Evolutionary conservation across 2,329 filamentous ascomycete species (phyloP), one percentile per base, ranked within the genome.

Genomic region (Hymenoscyphus albidus): DNA sequence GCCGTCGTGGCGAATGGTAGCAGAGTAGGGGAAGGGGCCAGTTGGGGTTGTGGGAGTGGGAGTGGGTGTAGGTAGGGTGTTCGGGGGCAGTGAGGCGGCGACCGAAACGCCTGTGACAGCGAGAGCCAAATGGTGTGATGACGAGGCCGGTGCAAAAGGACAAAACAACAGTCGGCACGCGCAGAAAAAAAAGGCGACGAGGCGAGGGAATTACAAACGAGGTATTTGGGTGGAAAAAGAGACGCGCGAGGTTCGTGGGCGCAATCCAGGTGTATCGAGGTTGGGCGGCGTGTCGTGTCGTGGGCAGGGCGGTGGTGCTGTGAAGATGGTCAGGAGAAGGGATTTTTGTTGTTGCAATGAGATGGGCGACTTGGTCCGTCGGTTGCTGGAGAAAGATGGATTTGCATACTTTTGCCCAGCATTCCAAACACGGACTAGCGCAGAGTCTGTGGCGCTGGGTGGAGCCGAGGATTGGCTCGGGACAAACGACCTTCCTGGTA

Each of bases 401-500:
- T 10, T n/a, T 16, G 16, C 42, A 48, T 48, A 51, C 44, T 18
- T 51, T 51, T 12, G 44, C 44, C 44, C 44, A 51, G 44, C 44
- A 51, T 51, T 51, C 44, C 44, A 51, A 51, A 51, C n/a, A 13
- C 35, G 44, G 44, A 3, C 42, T 51, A 51, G 44, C 44, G 44
- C 3, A 18, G 9, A 51, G 44, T 51, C 44, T 51, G 44, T 51
- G 44, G 44, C n/a, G 44, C 13, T 9, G 7, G 6, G 44, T 51
- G 44, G 44, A 51, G 44, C 18, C 18, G n/a, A 22, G 18, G 44
- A 51, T n/a, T 51, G 44, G 44, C 44, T 51, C 44, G 18, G n/a
- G 44, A 51, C n/a, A 51, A 51, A 22, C 44, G 44, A 51, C 44
- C 44, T 51, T 51, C 44, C 44, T 48, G 14, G 44, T 51, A 51